These are phyloP conservation scores for Daldinia grandis DNA, from an alignment of 495 filamentous ascomycete species.

Conservation along the genomic window DNA sequence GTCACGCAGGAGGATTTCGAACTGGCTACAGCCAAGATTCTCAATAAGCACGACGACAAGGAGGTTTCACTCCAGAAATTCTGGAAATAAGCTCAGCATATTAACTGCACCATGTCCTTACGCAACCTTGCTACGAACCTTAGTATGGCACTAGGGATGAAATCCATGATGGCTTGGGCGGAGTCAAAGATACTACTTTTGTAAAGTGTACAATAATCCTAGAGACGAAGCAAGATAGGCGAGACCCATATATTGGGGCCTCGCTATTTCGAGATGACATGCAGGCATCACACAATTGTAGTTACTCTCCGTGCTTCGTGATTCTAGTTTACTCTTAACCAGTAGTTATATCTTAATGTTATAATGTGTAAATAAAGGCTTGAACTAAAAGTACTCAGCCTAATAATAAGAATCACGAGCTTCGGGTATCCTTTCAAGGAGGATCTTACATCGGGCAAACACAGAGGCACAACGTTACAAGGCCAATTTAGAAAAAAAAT, in stretches of 20 bases:
- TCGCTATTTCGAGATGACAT: conserved; percentile 20
- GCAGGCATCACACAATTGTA: background rate
- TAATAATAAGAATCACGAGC: too few species aligned
- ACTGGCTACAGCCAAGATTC: conserved; percentile 96
- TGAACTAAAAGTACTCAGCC: background rate
- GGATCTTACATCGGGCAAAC: too few species aligned
- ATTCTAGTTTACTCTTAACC: background rate
- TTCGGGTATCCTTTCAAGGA: too few species aligned
- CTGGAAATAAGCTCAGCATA: conserved; percentile 74
- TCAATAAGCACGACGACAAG: conserved; percentile 99
- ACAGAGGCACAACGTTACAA: too few species aligned
- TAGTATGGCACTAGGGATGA: background rate
- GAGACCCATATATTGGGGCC: conserved; percentile 1
- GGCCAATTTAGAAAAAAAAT: background rate
- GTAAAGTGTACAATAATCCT: conserved; percentile 42
- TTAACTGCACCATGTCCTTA: background rate
- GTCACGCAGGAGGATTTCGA: conserved; percentile 99
- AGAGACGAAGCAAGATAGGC: conserved; percentile 15
- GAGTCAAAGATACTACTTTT: conserved; percentile 13
- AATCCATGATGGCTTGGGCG: background rate
- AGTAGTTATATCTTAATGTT: background rate
- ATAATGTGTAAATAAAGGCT: background rate
- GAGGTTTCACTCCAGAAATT: conserved; percentile 85
- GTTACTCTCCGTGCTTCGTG: background rate
- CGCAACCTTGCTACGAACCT: background rate